Evolutionary conservation across 2,329 filamentous ascomycete species (phyloP).

Genomic region (Gnomoniopsis sp.): DNA sequence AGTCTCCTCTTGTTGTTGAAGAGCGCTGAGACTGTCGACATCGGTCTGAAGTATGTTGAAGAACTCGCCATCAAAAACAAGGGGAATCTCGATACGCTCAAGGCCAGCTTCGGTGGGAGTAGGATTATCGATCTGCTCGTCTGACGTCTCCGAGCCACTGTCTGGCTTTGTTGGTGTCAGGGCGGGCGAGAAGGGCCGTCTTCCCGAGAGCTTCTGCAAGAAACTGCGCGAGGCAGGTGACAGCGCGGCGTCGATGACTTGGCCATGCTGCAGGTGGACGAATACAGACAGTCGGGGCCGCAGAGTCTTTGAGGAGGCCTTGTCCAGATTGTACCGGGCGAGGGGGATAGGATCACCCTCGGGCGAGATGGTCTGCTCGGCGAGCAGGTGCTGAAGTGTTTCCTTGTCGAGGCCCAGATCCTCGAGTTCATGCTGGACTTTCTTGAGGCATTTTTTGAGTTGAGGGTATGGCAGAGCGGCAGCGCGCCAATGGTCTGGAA

Average conservation of each 20-base stretch:
- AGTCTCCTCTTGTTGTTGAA: conserved; percentile 65
- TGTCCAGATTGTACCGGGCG: conserved; percentile 52
- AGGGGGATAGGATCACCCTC: conserved; percentile 29
- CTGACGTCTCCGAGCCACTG: neutral
- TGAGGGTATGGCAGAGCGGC: conserved; percentile 79
- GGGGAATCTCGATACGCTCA: conserved; percentile 64
- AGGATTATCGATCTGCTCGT: conserved; percentile 2
- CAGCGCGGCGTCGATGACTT: conserved; percentile 65
- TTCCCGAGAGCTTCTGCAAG: conserved; percentile 56
- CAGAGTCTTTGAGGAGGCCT: conserved; percentile 39
- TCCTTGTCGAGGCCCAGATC: conserved; percentile 69
- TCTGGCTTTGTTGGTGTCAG: neutral
- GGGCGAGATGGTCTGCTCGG: conserved; percentile 43
- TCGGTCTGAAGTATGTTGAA: conserved; percentile 73
- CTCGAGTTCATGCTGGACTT: conserved; percentile 68
- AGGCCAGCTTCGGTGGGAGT: neutral
- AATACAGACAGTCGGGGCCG: conserved; percentile 68
- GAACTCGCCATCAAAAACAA: conserved; percentile 76
- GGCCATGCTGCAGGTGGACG: conserved; percentile 63
- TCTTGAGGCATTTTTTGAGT: conserved; percentile 86
- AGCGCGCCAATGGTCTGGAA: conserved; percentile 68
- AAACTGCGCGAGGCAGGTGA: conserved; percentile 62
- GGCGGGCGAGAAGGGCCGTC: conserved; percentile 26
- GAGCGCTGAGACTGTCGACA: conserved; percentile 62
- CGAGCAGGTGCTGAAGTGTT: conserved; percentile 64